These are phyloP conservation scores for Syncephalastrum monosporum DNA, from an alignment of 371 early-diverging fungal genomes.

Conservation along the genomic window DNA sequence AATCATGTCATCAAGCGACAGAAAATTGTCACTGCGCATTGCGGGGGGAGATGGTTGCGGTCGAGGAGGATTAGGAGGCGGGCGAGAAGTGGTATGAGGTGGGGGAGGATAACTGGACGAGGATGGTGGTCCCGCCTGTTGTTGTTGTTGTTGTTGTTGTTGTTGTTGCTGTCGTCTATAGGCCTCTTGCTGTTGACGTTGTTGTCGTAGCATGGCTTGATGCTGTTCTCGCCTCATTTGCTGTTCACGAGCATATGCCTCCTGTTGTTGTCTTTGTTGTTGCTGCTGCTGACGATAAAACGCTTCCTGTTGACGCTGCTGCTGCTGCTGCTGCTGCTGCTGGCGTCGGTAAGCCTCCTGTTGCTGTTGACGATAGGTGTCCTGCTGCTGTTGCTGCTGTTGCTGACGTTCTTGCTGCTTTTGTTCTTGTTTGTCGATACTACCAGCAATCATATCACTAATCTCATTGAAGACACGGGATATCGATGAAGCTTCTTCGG, in stretches of 20 bases:
- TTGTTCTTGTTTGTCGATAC: too few species aligned
- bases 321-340: constrained; percentile 7
- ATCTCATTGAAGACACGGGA: constrained; percentile 9
- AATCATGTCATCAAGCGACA: constrained; percentile 33
- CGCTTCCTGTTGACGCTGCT: constrained; percentile 8
- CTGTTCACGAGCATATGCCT: background rate
- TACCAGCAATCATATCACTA: constrained; percentile 13
- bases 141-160: constrained; percentile 14
- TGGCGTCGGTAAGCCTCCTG: background rate
- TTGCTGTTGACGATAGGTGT: constrained; percentile 2
- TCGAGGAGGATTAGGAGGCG: constrained; percentile 6
- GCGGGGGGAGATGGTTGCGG: constrained; percentile 14
- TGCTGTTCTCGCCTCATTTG: too few species aligned
- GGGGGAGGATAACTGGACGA: constrained; percentile 6
- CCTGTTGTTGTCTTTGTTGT: constrained; percentile 5
- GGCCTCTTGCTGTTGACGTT: background rate
- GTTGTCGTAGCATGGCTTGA: too few species aligned
- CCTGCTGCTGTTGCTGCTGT: background rate
- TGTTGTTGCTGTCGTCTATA: constrained; percentile 12
- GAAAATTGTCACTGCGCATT: constrained; percentile 11
- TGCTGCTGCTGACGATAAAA: constrained; percentile 8
- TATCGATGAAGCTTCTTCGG: constrained; percentile 2
- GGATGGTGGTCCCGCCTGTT: constrained; percentile 7
- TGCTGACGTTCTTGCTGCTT: background rate
- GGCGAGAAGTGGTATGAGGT: constrained; percentile 5